phyloP scores from a whole-genome alignment of 108 stramenopile species.

The Nitzschia palea region DNA sequence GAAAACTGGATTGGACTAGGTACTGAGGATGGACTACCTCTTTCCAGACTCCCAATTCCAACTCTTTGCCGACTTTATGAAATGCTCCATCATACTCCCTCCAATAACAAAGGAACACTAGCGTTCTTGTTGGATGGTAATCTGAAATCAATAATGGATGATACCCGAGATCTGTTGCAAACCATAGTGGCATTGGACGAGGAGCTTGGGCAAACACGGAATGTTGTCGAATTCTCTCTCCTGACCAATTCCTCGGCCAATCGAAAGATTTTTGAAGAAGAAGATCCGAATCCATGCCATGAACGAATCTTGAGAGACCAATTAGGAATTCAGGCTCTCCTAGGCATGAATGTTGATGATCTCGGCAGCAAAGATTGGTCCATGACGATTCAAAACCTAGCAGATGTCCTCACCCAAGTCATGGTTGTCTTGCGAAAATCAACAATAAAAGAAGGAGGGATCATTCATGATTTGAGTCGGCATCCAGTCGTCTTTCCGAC shows the following conservation, averaged over 20 bases:
- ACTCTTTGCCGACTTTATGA: background rate
- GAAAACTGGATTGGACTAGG: background rate
- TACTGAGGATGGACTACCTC: background rate
- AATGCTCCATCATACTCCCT: background rate
- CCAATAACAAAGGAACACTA: background rate
- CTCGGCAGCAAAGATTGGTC: background rate
- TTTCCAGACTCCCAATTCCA: background rate
- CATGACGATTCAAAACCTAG: background rate
- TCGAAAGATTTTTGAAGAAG: conserved; percentile 66
- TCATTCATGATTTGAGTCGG: conserved; percentile 32
- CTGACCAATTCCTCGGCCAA: conserved; percentile 19
- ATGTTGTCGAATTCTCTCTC: background rate
- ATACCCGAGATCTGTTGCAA: conserved; percentile 12
- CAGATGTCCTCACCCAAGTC: no score
- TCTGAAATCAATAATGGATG: background rate
- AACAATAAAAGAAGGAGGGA: conserved; percentile 12
- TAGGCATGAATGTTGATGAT: conserved; percentile 8
- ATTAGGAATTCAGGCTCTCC: conserved; percentile 25
- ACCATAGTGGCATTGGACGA: background rate
- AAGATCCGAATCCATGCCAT: conserved; percentile 51
- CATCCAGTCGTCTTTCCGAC: conserved; percentile 28
- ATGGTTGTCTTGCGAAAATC: no score
- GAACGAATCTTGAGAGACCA: conserved; percentile 43
- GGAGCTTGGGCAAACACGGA: conserved; percentile 15
- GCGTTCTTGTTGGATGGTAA: background rate